A percentile compares a stretch with the other conserved stretches of the same genome.
Conservation (phyloP, 225 moss, liverwort and hornwort species). For the Climacium dendroides region DNA sequence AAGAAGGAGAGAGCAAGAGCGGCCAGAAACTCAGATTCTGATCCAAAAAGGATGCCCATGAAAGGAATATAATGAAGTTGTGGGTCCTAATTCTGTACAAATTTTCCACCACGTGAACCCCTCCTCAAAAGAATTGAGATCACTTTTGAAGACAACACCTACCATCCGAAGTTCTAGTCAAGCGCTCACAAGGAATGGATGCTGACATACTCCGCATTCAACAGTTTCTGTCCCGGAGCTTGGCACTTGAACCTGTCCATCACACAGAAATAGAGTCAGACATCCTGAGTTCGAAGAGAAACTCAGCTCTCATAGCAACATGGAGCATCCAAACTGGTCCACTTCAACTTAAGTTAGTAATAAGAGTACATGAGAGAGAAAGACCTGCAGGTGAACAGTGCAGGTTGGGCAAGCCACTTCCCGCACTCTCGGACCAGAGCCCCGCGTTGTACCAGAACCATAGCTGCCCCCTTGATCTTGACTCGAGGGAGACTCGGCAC, state of each 20-base stretch:
- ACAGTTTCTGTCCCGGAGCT: slow-evolving; percentile 77
- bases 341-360: not conserved
- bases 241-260: slow-evolving; percentile 70
- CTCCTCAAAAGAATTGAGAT: not conserved
- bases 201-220: slow-evolving; percentile 94
- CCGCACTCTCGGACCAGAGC: slow-evolving; percentile 40
- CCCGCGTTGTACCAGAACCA: slow-evolving; percentile 13
- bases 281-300: not conserved
- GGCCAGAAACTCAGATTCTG: not conserved
- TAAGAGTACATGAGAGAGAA: not conserved
- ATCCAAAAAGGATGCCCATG: not conserved
- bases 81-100: not conserved
- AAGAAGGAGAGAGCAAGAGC: not conserved
- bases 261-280: not conserved
- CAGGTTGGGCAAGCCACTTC: slow-evolving; percentile 98
- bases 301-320: not conserved
- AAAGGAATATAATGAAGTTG: not conserved
- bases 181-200: slow-evolving; percentile 70
- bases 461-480: slow-evolving; percentile 15
- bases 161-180: not conserved
- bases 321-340: not conserved
- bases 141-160: not conserved
- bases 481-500: slow-evolving; percentile 35
- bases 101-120: not conserved
- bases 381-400: slow-evolving; percentile 93